Base-by-base conservation (phyloP, 805 yeast genomes). In the Kluyveromyces dobzhanskii region DNA sequence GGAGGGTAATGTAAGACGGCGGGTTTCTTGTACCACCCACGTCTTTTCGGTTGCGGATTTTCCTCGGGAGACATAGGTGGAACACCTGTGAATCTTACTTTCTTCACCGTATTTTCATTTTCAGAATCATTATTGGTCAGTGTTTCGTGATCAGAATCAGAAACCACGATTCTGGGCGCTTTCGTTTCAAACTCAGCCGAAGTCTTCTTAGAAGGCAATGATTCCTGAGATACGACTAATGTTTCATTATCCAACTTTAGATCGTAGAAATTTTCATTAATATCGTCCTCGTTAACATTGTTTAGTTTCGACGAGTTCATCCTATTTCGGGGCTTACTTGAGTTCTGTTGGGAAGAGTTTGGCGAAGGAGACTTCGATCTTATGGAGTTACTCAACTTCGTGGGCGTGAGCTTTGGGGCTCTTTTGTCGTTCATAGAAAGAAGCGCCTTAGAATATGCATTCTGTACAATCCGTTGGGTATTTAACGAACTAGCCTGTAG, bases 21-120 rank as follows among this genome's bases (percentile, higher is more conserved):
- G 0, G 65, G 65, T 25, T 61, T 61, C 37, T 56, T 57, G 40
- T 59, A 59, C 65, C 65, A 61, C 1, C 65, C 64, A 33, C 50
- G 50, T 34, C 51, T 57, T 19, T 54, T 58, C 2, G 65, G 64
- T 27, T 39, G 44, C 3, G 54, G 51, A 13, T 57, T 49, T 37
- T 60, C 65, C 13, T 51, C 48, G 2, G 43, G 47, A 1, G 52
- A 42, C 53, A 59, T 51, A 6, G 66, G 64, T 4, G 65, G 61
- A 1, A 61, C 66, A 10, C 65, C 65, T 3, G 47, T 40, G 41
- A 61, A 61, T 21, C 65, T 50, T 3, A 61, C 66, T 33, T 51
- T 60, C 44, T 58, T 58, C 4, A 44, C 38, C 4, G 14, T 30
- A 29, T 12, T 28, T n/a, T 14, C 14, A 10, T 5, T 5, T 11